phyloP scores from a whole-genome alignment of 495 filamentous ascomycete species.

The Hypoxylon lenormandii region DNA sequence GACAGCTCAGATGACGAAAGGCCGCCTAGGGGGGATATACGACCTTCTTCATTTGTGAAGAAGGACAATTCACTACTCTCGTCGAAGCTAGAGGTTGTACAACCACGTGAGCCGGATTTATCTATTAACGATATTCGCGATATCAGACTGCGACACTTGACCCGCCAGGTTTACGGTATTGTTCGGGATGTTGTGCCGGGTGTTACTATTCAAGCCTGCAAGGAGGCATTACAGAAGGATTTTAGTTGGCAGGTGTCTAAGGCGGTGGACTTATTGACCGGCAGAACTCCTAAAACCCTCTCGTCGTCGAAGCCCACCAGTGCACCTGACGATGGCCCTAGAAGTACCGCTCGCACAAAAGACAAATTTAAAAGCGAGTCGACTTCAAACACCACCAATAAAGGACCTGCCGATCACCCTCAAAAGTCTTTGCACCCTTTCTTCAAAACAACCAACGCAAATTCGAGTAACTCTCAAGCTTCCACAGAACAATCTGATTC shows the following conservation, averaged over 20 bases:
- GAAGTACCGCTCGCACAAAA: neutral
- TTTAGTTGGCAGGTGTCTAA: slow-evolving; percentile 47
- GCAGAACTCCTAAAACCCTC: slow-evolving; percentile 15
- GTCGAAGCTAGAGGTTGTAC: slow-evolving; percentile 23
- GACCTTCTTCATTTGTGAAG: slow-evolving; percentile 71
- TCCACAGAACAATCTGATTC: slow-evolving; percentile 21
- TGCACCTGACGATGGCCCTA: slow-evolving; percentile 2
- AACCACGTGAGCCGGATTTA: slow-evolving; percentile 30
- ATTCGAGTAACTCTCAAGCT: slow-evolving; percentile 23
- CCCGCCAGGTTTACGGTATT: slow-evolving; percentile 48
- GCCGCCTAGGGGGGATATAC: slow-evolving; percentile 71
- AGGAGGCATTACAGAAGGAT: slow-evolving; percentile 45
- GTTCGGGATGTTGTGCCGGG: slow-evolving; percentile 36
- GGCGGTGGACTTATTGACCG: slow-evolving; percentile 40
- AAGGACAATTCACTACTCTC: slow-evolving; percentile 35
- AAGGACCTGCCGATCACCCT: slow-evolving; percentile 8
- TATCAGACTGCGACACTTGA: slow-evolving; percentile 46
- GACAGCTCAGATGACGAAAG: slow-evolving; percentile 61
- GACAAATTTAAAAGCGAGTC: neutral
- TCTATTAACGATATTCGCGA: slow-evolving; percentile 47
- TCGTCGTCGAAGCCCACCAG: slow-evolving; percentile 17
- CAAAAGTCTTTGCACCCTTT: slow-evolving; percentile 27
- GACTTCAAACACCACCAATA: neutral
- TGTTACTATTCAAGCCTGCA: slow-evolving; percentile 44
- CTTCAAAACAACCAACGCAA: slow-evolving; percentile 17